Evolutionary conservation across 2,329 filamentous ascomycete genomes (phyloP), one percentile per base, ranked within the genome.

Genomic region (Pestalotiopsis sp.): DNA sequence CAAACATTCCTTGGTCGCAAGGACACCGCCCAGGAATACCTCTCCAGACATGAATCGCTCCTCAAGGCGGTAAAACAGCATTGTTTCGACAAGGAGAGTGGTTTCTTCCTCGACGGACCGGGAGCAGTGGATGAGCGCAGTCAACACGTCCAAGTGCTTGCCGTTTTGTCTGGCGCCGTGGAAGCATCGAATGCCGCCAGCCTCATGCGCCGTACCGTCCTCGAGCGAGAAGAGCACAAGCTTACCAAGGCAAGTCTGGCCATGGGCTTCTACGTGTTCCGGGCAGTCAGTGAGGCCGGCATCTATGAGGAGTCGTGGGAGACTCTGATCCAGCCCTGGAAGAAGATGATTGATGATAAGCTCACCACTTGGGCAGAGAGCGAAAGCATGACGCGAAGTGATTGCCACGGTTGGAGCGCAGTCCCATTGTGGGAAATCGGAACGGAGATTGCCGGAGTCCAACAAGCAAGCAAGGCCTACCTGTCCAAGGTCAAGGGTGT

Each of bases 71-170:
- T 79, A 1, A 67, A 71, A 3, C 63, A 20, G 1, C 73, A 78
- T 38, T 80, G 78, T 68, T 79, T 74, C 59, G 77, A 79, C 36
- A 73, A 75, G 0, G 13, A 68, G 9, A 65, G 31, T 5, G 49
- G 49, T 1, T 77, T 76, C 67, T 79, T 78, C 64, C 75, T 76
- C 0, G 78, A 80, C 66, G 59, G 70, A 58, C 1, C 66, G 14
- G 5, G 71, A 68, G n/a, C 68, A 14, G 3, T 74, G 70, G 65
- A 70, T 20, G 75, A 76, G 39, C 68, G 66, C 36, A 78, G 74
- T 3, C 76, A 79, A 61, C 78, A 80, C 36, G 73, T 73, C 14
- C 78, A 79, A 56, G 70, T 79, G 2, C 78, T 77, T 12, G 78
- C 77, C 1, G 74, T 79, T 0, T 64, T 71, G 2, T 20, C 68